Evolutionary conservation across 2,329 filamentous ascomycete genomes (phyloP), one percentile per base, ranked within the genome.

Genomic region (Rhytidhysteron rufulum): DNA sequence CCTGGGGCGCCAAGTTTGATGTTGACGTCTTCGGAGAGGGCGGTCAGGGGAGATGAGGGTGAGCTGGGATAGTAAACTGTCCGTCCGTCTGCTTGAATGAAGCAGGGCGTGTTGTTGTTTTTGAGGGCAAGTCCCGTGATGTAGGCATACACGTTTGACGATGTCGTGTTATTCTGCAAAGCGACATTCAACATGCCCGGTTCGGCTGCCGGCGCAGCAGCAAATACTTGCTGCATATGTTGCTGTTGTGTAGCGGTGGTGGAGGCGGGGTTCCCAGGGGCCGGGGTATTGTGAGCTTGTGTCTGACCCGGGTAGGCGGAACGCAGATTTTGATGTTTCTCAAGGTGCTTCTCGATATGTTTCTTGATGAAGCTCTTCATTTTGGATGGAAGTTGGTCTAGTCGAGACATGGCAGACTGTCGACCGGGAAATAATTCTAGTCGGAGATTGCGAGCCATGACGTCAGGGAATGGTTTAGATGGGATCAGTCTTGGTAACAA

Each of bases 61-160:
- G 79, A 82, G 0, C 62, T 55, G 1, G 86, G 86, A 46, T 77
- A 82, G 65, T 86, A 85, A 4, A 78, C 65, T 4, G 80, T 84
- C 39, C 68, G 66, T 34, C 85, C 85, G 54, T 89, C 84, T 11
- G 82, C 68, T 50, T 77, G 69, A 19, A 89, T 70, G 31, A 89
- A 69, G 44, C 83, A 74, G 16, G 82, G 70, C 11, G 71, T 71
- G 51, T 79, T 78, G 57, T 76, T 73, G 15, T 77, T 76, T 57
- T 80, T 74, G 32, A 83, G 57, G 22, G 80, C 79, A 15, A 73
- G 70, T 16, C 86, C 86, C 2, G 82, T 89, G 54, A 93, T 76
- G 60, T 86, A 85, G 16, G 81, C 85, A 53, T 79, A 88, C 31
- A 81, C 76, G 24, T 65, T 75, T 38, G 69, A 65, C 1, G 82